A percentile compares a stretch with the other conserved stretches of the same genome.
phyloP scores from a whole-genome alignment of 257 asterid species.

The Gentiana straminea region DNA sequence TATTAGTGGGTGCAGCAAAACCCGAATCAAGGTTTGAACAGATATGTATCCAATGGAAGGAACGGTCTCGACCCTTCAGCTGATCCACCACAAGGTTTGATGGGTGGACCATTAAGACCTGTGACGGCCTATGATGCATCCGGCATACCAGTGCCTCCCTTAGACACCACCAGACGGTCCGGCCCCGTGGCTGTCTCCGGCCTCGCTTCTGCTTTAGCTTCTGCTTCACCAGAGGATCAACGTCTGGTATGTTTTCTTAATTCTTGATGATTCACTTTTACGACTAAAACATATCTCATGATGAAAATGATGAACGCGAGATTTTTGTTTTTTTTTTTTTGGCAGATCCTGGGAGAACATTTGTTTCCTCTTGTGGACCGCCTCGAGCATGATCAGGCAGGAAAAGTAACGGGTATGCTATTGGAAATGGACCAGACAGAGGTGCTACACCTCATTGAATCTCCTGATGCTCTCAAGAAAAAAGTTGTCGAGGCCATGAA shows the following conservation, averaged over 20 bases:
- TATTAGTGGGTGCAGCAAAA: constrained; percentile 29
- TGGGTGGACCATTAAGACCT: constrained; percentile 29
- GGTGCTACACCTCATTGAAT: constrained; percentile 78
- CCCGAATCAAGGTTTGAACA: constrained; percentile 28
- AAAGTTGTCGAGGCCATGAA: constrained; percentile 74
- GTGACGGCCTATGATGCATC: constrained; percentile 26
- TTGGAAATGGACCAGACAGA: constrained; percentile 90
- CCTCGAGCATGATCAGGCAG: constrained; percentile 41
- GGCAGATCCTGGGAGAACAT: constrained; percentile 80
- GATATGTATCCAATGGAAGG: constrained; percentile 29
- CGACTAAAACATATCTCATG: neutral
- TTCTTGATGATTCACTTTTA: neutral
- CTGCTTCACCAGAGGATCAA: constrained; percentile 69
- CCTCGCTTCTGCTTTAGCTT: constrained; percentile 75
- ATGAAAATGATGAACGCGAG: no score
- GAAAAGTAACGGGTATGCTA: constrained; percentile 81
- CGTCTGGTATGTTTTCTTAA: constrained; percentile 31
- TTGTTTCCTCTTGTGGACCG: constrained; percentile 64
- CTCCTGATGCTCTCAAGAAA: constrained; percentile 74
- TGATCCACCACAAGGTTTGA: constrained; percentile 33
- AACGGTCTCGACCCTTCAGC: constrained; percentile 29
- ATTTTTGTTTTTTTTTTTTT: neutral
- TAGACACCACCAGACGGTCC: constrained; percentile 24
- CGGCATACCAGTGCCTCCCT: constrained; percentile 21
- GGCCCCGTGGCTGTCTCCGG: constrained; percentile 36